These are phyloP conservation scores for Phytophthora idaei DNA, from an alignment of 352 stramenopile species.

Conservation along the genomic window DNA sequence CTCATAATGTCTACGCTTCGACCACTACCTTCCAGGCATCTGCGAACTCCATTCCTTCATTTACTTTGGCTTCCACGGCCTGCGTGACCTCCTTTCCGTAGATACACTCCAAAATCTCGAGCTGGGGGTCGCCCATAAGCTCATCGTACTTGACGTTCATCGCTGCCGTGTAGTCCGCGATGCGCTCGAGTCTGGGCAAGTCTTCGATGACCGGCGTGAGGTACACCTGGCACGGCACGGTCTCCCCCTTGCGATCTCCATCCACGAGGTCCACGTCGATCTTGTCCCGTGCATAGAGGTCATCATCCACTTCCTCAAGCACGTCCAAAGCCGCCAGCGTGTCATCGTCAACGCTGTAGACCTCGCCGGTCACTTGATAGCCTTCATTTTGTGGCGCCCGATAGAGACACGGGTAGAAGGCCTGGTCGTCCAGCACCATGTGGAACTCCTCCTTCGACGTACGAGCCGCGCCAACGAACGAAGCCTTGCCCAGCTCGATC, in stretches of 20 bases:
- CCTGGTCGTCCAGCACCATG: slow-evolving; percentile 66
- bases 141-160: slow-evolving; percentile 43
- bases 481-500: slow-evolving; percentile 52
- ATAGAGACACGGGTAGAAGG: slow-evolving; percentile 73
- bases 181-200: slow-evolving; percentile 39
- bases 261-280: slow-evolving; percentile 50
- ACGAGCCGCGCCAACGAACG: slow-evolving; percentile 46
- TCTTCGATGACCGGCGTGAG: slow-evolving; percentile 48
- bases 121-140: slow-evolving; percentile 42
- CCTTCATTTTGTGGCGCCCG: slow-evolving; percentile 36
- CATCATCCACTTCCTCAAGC: slow-evolving; percentile 56
- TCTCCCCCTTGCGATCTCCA: slow-evolving; percentile 22
- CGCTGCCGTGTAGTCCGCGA: slow-evolving; percentile 46
- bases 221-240: slow-evolving; percentile 43
- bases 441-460: slow-evolving; percentile 52
- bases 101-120: slow-evolving; percentile 59
- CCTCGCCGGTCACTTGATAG: slow-evolving; percentile 60
- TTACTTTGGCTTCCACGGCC: slow-evolving; percentile 39
- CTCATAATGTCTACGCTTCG: slow-evolving; percentile 6
- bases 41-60: slow-evolving; percentile 40
- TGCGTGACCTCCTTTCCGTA: slow-evolving; percentile 43
- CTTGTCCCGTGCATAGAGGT: slow-evolving; percentile 54
- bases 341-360: slow-evolving; percentile 67
- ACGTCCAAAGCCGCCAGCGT: slow-evolving; percentile 61
- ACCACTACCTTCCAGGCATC: slow-evolving; percentile 43